A percentile compares a stretch with the other conserved stretches of the same genome.
Conservation (phyloP, 2,329 filamentous ascomycete species). For the Fusarium setosum region DNA sequence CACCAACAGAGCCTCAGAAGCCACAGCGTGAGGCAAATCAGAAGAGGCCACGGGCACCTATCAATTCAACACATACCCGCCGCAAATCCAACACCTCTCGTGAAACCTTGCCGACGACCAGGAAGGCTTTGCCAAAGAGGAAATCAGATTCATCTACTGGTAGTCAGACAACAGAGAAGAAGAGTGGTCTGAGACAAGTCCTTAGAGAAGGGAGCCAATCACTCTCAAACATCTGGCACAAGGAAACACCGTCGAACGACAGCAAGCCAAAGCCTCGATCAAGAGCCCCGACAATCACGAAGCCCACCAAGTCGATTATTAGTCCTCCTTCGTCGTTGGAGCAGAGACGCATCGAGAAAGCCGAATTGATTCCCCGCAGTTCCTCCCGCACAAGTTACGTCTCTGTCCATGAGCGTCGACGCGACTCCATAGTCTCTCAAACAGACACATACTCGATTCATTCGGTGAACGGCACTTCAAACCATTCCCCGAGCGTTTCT, state of each 20-base stretch:
- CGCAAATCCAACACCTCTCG: constrained; percentile 45
- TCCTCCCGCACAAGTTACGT: constrained; percentile 62
- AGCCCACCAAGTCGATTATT: constrained; percentile 6
- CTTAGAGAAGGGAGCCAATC: constrained; percentile 62
- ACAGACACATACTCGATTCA: constrained; percentile 67
- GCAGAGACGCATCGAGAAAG: constrained; percentile 29
- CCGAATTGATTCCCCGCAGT: constrained; percentile 49
- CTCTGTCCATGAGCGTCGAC: constrained; percentile 61
- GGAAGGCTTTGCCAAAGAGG: constrained; percentile 36
- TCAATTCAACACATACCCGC: constrained; percentile 30
- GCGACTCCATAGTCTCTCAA: constrained; percentile 66
- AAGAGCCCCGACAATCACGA: constrained; percentile 32
- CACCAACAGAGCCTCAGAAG: constrained; percentile 16
- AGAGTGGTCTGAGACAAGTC: constrained; percentile 59
- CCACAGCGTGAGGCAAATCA: constrained; percentile 38
- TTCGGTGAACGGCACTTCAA: constrained; percentile 56
- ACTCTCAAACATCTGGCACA: constrained; percentile 61
- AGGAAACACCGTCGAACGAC: constrained; percentile 51
- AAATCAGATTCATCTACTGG: constrained; percentile 26
- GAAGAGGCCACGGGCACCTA: constrained; percentile 37
- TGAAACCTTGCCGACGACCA: constrained; percentile 17
- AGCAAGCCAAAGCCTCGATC: constrained; percentile 41
- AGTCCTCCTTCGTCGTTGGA: constrained; percentile 8
- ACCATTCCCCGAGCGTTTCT: constrained; percentile 55
- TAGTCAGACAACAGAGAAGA: constrained; percentile 54